These are phyloP conservation scores for Collybia nuda DNA, from an alignment of 768 basidiomycete species.

Conservation along the genomic window DNA sequence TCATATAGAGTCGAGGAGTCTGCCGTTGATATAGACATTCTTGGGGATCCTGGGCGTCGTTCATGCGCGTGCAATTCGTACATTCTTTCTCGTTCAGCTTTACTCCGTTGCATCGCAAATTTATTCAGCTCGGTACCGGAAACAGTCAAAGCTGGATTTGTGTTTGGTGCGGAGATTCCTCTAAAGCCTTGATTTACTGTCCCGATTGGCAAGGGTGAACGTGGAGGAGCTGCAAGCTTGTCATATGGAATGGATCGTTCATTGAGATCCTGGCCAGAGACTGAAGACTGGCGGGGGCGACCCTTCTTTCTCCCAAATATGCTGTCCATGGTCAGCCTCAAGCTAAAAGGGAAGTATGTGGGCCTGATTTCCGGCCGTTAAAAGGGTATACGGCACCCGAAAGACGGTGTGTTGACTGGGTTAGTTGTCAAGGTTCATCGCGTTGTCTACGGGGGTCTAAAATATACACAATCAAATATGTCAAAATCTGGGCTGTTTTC, in stretches of 20 bases:
- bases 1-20: constrained; percentile 63
- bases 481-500: too few relatives aligned
- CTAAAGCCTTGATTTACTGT: constrained; percentile 56
- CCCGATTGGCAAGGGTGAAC: constrained; percentile 58
- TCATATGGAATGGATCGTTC: constrained; percentile 76
- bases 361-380: not conserved
- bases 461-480: too few relatives aligned
- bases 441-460: too few relatives aligned
- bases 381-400: constrained; percentile 1
- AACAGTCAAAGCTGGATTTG: constrained; percentile 75
- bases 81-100: constrained; percentile 53
- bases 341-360: not conserved
- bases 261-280: constrained; percentile 58
- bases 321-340: constrained; percentile 49
- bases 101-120: constrained; percentile 49
- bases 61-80: constrained; percentile 38
- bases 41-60: constrained; percentile 50
- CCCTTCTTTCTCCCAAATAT: constrained; percentile 67
- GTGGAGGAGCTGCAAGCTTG: constrained; percentile 53
- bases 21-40: constrained; percentile 46
- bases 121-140: constrained; percentile 74
- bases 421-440: too few relatives aligned
- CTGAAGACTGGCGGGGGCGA: constrained; percentile 61
- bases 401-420: too few relatives aligned
- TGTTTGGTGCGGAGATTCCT: constrained; percentile 80